phyloP scores from a whole-genome alignment of 1,284 basidiomycete genomes.

The Puccinia horiana region DNA sequence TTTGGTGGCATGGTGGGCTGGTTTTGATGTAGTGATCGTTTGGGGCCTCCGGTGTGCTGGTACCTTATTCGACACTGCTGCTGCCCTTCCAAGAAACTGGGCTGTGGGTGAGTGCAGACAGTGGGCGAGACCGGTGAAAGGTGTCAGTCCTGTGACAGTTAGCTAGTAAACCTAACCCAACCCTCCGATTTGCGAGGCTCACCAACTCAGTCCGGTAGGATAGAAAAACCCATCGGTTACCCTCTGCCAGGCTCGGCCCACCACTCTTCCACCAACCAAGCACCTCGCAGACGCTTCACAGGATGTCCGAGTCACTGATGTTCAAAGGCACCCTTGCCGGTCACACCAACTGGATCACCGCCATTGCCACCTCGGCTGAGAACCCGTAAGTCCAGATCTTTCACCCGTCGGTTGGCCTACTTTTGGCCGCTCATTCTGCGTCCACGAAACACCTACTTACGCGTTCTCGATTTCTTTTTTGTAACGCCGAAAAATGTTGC shows the following conservation, averaged over 20 bases:
- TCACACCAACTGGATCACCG: constrained; percentile 80
- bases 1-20: constrained; percentile 42
- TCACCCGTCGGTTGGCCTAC: not conserved
- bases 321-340: constrained; percentile 78
- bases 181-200: constrained; percentile 27
- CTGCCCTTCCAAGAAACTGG: not conserved
- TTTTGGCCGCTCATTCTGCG: not conserved
- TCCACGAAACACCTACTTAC: too few relatives aligned
- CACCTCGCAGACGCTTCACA: constrained; percentile 45
- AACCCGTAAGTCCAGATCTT: constrained; percentile 24
- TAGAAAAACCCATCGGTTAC: not conserved
- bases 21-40: constrained; percentile 26
- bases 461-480: constrained; percentile 51
- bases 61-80: constrained; percentile 45
- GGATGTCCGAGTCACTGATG: constrained; percentile 80
- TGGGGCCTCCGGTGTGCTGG: constrained; percentile 49
- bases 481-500: too few relatives aligned
- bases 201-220: not conserved
- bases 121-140: not conserved
- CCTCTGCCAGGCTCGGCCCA: not conserved
- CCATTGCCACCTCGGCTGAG: constrained; percentile 56
- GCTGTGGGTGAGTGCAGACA: not conserved
- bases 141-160: not conserved
- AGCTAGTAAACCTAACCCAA: constrained; percentile 31
- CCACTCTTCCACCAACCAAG: not conserved